phyloP scores from a whole-genome alignment of 129 eudicot species.

The Flaveria linearis region DNA sequence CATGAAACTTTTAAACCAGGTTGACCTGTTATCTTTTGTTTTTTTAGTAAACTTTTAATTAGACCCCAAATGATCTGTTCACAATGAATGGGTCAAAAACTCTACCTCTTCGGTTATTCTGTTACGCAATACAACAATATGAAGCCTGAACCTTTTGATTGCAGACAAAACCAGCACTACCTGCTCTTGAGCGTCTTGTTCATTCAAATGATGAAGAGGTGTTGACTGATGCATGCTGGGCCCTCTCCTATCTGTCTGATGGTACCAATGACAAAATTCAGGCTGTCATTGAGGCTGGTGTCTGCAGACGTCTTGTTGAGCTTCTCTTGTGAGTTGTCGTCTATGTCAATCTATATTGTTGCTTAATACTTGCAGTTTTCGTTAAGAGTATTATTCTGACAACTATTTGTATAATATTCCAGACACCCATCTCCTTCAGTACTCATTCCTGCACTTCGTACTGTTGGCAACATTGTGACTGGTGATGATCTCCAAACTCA shows the following conservation, averaged over 20 bases:
- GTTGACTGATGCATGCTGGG: conserved; percentile 95
- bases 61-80: background rate
- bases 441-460: conserved; percentile 87
- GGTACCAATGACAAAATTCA: conserved; percentile 94
- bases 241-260: conserved; percentile 86
- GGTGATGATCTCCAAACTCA: conserved; percentile 93
- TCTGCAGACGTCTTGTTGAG: conserved; percentile 82
- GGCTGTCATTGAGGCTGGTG: conserved; percentile 86
- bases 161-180: conserved; percentile 84
- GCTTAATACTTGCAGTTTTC: background rate
- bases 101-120: background rate
- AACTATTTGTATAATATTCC: conserved; percentile 27
- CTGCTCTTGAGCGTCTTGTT: conserved; percentile 76
- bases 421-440: conserved; percentile 91
- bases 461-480: conserved; percentile 93
- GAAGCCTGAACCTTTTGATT: conserved; percentile 17
- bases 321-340: conserved; percentile 71
- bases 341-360: background rate
- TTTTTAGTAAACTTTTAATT: background rate
- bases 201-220: conserved; percentile 89
- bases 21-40: background rate
- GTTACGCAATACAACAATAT: background rate
- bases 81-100: background rate
- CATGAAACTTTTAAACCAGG: background rate
- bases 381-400: conserved; percentile 7